Percentiles rank a stretch among this genome's conserved stretches.
These are phyloP conservation scores for Cicer pinnatifidum DNA, from an alignment of 306 rosid species.

Conservation along the genomic window DNA sequence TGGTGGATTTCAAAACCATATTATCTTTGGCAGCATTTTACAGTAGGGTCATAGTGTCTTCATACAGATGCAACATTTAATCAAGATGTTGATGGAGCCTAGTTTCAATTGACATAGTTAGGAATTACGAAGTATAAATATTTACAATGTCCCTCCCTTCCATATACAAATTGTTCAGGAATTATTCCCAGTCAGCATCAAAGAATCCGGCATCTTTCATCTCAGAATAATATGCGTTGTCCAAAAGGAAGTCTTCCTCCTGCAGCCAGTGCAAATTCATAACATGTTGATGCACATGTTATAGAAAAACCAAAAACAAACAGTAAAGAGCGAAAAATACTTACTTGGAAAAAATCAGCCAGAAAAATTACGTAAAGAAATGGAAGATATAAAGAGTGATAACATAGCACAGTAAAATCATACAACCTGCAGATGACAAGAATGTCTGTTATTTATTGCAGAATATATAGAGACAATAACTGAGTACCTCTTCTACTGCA, in stretches of 20 bases:
- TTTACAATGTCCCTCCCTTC: slow-evolving; percentile 31
- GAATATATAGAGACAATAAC: slow-evolving; percentile 20
- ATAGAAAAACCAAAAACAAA: slow-evolving; percentile 19
- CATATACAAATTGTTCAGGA: slow-evolving; percentile 39
- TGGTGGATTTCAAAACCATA: slow-evolving; percentile 50
- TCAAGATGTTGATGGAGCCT: slow-evolving; percentile 48
- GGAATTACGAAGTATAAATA: slow-evolving; percentile 41
- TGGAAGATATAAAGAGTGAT: slow-evolving; percentile 77
- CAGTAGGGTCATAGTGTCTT: slow-evolving; percentile 40
- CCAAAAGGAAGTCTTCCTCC: slow-evolving; percentile 80
- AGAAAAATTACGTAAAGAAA: slow-evolving; percentile 68
- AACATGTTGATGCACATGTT: slow-evolving; percentile 19
- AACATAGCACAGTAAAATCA: slow-evolving; percentile 60
- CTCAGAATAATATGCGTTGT: slow-evolving; percentile 75
- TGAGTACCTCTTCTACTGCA: not conserved
- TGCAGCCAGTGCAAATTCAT: slow-evolving; percentile 43
- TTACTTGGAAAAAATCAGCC: slow-evolving; percentile 76
- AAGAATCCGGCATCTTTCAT: slow-evolving; percentile 96
- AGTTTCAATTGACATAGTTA: slow-evolving; percentile 57
- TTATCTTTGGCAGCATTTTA: slow-evolving; percentile 51
- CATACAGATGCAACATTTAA: slow-evolving; percentile 29
- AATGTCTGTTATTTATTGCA: slow-evolving; percentile 26
- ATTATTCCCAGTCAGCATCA: slow-evolving; percentile 81
- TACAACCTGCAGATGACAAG: slow-evolving; percentile 61
- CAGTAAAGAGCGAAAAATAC: not conserved